phyloP scores from a whole-genome alignment of 1,284 basidiomycete species.

The Erythrobasidium hasegawianum region DNA sequence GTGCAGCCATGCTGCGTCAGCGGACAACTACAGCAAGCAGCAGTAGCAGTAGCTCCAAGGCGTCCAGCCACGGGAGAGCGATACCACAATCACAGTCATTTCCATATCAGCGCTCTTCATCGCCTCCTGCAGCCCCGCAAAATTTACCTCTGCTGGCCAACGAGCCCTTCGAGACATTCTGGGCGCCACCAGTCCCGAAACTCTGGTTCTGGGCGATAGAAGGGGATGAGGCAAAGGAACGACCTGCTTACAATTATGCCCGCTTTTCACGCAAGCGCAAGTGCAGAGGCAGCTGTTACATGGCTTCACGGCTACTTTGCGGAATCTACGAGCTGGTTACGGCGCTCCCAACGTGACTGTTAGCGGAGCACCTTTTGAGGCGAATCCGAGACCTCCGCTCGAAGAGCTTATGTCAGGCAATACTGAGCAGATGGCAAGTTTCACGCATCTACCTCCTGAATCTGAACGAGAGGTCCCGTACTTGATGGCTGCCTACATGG shows the following conservation, averaged over 20 bases:
- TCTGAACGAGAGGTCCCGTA: neutral
- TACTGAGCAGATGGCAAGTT: neutral
- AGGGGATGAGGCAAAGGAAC: constrained; percentile 16
- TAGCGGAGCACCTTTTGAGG: neutral
- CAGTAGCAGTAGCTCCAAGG: too few species aligned
- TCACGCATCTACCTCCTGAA: constrained; percentile 8
- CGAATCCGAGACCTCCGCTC: neutral
- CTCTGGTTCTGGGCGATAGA: constrained; percentile 12
- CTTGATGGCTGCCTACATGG: constrained; percentile 16
- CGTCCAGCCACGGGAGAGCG: too few species aligned
- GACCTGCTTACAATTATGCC: constrained; percentile 15
- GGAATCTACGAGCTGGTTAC: neutral
- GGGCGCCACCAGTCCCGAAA: constrained; percentile 1
- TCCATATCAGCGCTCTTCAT: too few species aligned
- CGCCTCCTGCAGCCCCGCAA: too few species aligned
- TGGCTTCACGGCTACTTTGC: neutral
- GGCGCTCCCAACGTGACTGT: neutral
- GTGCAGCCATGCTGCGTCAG: too few species aligned
- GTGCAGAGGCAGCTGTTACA: constrained; percentile 8
- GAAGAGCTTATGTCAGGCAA: neutral
- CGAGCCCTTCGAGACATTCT: constrained; percentile 9
- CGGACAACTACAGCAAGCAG: too few species aligned
- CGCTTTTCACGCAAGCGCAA: constrained; percentile 6
- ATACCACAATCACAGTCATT: too few species aligned
- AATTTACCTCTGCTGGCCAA: too few species aligned